phyloP scores from a whole-genome alignment of 2,329 filamentous ascomycete genomes.

The Neurospora sp. region DNA sequence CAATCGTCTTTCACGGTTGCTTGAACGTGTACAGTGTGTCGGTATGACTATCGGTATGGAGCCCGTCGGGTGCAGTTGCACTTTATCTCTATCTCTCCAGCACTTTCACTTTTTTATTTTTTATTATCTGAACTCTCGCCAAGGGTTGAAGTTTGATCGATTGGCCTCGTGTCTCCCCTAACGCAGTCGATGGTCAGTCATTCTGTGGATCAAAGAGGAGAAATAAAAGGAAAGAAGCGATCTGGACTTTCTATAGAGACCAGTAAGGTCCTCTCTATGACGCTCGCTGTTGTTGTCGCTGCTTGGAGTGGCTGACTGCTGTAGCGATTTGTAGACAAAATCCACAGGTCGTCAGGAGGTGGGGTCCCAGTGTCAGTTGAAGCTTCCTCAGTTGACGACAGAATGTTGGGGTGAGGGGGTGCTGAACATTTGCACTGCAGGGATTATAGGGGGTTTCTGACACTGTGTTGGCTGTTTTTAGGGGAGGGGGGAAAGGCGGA shows the following conservation, averaged over 20 bases:
- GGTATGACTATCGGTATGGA: not conserved
- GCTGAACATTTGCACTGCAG: not conserved
- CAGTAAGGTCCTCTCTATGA: not conserved
- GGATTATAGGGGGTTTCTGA: not conserved
- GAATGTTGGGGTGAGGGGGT: not conserved
- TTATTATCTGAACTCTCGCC: not conserved
- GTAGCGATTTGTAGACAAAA: not conserved
- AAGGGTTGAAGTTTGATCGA: not conserved
- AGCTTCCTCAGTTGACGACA: not conserved
- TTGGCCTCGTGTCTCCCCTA: not conserved
- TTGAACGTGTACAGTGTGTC: not conserved
- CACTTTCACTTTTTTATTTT: not conserved
- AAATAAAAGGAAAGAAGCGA: not conserved
- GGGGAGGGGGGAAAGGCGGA: not conserved
- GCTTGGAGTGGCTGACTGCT: not conserved
- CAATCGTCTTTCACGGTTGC: slow-evolving; percentile 20
- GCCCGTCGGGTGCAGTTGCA: not conserved
- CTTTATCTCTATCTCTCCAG: not conserved
- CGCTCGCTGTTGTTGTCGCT: not conserved
- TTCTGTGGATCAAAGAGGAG: not conserved
- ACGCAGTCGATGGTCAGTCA: not conserved
- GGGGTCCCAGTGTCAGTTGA: not conserved
- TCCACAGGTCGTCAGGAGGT: not conserved
- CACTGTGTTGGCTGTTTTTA: not conserved
- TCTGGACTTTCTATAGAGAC: not conserved